These are phyloP conservation scores for Sporobolomyces phaffii DNA, from an alignment of 768 basidiomycete species.

Conservation along the genomic window DNA sequence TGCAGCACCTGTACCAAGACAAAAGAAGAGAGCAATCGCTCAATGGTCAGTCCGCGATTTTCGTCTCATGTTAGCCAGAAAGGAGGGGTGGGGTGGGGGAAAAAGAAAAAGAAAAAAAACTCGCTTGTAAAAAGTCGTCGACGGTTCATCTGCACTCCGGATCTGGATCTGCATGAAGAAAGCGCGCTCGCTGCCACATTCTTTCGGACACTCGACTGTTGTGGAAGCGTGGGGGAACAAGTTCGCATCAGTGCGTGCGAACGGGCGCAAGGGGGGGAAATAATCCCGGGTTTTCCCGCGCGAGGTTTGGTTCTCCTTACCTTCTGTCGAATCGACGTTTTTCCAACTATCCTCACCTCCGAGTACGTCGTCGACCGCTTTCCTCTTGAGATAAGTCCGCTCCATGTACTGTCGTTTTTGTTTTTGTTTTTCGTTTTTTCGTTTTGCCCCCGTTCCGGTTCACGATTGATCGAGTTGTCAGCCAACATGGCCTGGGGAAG, in stretches of 20 bases:
- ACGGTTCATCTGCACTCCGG: constrained; percentile 48
- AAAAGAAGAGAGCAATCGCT: background rate
- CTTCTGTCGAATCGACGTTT: constrained; percentile 79
- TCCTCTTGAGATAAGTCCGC: constrained; percentile 90
- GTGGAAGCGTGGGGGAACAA: no score
- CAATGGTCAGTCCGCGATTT: no score
- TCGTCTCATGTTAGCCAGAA: no score
- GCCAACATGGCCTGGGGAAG: no score
- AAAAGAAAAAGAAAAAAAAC: background rate
- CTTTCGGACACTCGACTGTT: constrained; percentile 50
- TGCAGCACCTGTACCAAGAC: constrained; percentile 23
- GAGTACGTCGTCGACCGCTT: constrained; percentile 88
- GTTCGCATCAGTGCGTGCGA: no score
- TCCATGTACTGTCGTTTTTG: constrained; percentile 65
- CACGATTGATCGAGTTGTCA: no score
- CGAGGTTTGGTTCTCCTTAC: no score
- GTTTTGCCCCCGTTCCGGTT: no score
- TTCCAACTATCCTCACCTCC: constrained; percentile 92
- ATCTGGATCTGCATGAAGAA: constrained; percentile 97
- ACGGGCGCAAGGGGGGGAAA: background rate
- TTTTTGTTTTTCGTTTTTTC: no score
- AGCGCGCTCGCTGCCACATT: constrained; percentile 77
- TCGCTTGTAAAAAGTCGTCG: constrained; percentile 43
- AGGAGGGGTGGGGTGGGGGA: no score
- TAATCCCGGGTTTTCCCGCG: no score